Evolutionary conservation across 1,284 basidiomycete species (phyloP).

Genomic region (Cryptococcus wingfieldii): DNA sequence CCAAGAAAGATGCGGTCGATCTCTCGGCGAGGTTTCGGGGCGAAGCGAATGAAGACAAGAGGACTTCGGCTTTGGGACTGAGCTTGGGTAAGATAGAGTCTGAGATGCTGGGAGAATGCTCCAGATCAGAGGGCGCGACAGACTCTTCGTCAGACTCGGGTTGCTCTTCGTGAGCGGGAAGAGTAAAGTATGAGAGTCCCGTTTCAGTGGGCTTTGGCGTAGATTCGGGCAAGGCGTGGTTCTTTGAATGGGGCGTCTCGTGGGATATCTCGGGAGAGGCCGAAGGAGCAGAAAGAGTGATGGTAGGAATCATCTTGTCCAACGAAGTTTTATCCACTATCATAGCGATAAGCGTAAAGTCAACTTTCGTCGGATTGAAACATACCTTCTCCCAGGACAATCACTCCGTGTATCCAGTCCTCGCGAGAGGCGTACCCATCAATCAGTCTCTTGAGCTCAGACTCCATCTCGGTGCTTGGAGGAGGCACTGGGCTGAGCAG

Average conservation of each 20-base stretch:
- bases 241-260: too few species aligned
- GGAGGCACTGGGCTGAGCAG: conserved; percentile 26
- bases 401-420: conserved; percentile 28
- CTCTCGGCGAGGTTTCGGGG: background rate
- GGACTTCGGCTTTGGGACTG: background rate
- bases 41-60: background rate
- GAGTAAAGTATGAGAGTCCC: too few species aligned
- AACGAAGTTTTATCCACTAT: background rate
- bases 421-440: conserved; percentile 16
- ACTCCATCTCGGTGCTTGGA: conserved; percentile 8
- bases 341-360: background rate
- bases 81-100: background rate
- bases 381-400: conserved; percentile 11
- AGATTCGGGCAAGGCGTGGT: too few species aligned
- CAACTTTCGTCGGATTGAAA: background rate
- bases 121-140: too few species aligned
- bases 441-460: conserved; percentile 23
- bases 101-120: too few species aligned
- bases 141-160: too few species aligned
- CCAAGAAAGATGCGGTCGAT: conserved; percentile 22
- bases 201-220: too few species aligned
- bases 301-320: conserved; percentile 2
- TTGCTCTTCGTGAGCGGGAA: too few species aligned
- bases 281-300: background rate
- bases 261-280: too few species aligned